Evolutionary conservation across 371 early-diverging fungal genomes (phyloP), one percentile per base, ranked within the genome.

Genomic region (Syncephalastrum contaminatum): DNA sequence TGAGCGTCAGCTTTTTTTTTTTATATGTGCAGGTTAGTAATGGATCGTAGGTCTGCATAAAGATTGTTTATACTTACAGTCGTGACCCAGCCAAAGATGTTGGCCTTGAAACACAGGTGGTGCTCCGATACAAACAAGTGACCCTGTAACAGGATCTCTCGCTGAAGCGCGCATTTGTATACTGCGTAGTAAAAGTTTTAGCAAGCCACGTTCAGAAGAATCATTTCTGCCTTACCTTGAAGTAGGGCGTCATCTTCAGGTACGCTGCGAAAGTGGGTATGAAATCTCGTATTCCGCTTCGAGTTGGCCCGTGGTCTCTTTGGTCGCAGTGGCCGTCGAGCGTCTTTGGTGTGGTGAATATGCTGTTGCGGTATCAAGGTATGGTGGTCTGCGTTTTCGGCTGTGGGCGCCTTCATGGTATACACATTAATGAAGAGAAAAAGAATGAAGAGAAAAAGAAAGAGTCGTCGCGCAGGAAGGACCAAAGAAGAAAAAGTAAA

Each of bases 31-130:
- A 41, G n/a, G 13, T 21, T 21, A n/a, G 41, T 44, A 14, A 41
- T 7, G 18, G 20, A 43, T 0, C 84, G 77, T 30, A 95, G 85
- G 4, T 16, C 47, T 25, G 27, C 22, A 27, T 42, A 4, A 10
- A 39, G 0, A 36, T 15, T 39, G 6, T 16, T 15, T 18, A 10
- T 15, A 1, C 67, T 68, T 80, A 90, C 86, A 57, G 87, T 88
- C 7, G 91, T 95, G 24, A 96, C 88, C 87, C 93, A 96, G 19
- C 97, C 95, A 71, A 96, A 89, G 58, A 96, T 95, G 63, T 93
- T 95, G 54, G 95, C 88, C 63, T 96, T 86, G 62, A 97, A 97
- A 72, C 94, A 93, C 15, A 96, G 74, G 51, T 89, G 83, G 67
- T 89, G 84, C 51, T 91, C 89, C 19, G 94, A 92, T 54, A 96